A percentile compares a stretch with the other conserved stretches of the same genome.
Conservation (phyloP, 2,329 filamentous ascomycete species). For the Ophiocordyceps sinensis region DNA sequence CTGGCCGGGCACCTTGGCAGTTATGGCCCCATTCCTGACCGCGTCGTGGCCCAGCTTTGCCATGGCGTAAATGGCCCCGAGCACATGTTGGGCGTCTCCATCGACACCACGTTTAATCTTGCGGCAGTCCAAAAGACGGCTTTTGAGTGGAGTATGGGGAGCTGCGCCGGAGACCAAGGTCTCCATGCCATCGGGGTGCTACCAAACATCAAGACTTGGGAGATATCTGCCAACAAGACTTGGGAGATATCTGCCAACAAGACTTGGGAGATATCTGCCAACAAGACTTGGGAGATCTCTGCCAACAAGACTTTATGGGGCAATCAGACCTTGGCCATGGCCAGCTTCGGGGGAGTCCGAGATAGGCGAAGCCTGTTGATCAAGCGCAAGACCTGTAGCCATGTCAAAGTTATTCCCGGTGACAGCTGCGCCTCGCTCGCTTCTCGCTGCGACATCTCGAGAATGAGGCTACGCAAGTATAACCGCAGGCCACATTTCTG, state of each 20-base stretch:
- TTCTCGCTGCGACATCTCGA: neutral
- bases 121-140: neutral
- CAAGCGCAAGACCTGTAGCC: neutral
- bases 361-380: no score
- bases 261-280: no score
- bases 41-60: neutral
- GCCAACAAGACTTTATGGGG: neutral
- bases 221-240: no score
- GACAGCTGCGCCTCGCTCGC: neutral
- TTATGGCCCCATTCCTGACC: neutral
- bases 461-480: neutral
- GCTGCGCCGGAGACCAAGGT: neutral
- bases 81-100: neutral
- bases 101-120: neutral
- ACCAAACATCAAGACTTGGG: no score
- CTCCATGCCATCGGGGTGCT: no score
- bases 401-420: neutral
- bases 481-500: neutral
- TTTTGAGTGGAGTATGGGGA: neutral
- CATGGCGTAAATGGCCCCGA: neutral
- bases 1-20: neutral
- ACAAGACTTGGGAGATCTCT: no score
- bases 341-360: no score
- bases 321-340: no score
- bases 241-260: no score